Evolutionary conservation across 2,329 filamentous ascomycete genomes (phyloP).

Genomic region (Diaporthe aspalathi): DNA sequence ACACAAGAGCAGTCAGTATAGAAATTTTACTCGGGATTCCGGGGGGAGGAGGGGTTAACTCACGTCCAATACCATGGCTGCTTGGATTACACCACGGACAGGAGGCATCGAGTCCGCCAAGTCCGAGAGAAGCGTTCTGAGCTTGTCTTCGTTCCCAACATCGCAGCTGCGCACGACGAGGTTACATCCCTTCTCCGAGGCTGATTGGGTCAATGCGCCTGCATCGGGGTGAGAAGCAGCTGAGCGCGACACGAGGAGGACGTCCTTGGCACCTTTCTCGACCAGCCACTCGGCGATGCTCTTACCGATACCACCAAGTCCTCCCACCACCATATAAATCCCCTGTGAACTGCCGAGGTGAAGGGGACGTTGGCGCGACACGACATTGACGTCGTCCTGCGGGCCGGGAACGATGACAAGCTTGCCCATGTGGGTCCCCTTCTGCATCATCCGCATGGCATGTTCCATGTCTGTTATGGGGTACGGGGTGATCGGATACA

Average conservation of each 20-base stretch:
- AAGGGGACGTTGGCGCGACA: neutral
- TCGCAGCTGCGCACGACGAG: slow-evolving; percentile 46
- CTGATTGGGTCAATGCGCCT: slow-evolving; percentile 25
- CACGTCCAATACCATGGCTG: neutral
- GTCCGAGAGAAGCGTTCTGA: slow-evolving; percentile 43
- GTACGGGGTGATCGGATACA: slow-evolving; percentile 36
- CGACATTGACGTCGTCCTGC: slow-evolving; percentile 2
- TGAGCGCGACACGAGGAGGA: slow-evolving; percentile 41
- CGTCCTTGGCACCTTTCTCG: slow-evolving; percentile 41
- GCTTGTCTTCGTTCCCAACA: slow-evolving; percentile 44
- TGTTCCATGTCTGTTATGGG: slow-evolving; percentile 41
- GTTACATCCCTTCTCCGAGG: slow-evolving; percentile 41
- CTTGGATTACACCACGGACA: neutral
- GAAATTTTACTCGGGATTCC: slow-evolving; percentile 51
- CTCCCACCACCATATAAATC: slow-evolving; percentile 48
- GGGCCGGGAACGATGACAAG: slow-evolving; percentile 43
- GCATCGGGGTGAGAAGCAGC: slow-evolving; percentile 1
- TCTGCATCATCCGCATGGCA: slow-evolving; percentile 50
- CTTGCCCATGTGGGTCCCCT: slow-evolving; percentile 51
- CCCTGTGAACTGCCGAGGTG: slow-evolving; percentile 33
- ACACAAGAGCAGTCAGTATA: slow-evolving; percentile 49
- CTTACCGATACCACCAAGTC: slow-evolving; percentile 48
- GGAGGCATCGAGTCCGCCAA: neutral
- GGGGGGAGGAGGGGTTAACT: slow-evolving; percentile 48
- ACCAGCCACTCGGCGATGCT: slow-evolving; percentile 46